phyloP scores from a whole-genome alignment of 805 yeast species.

The Yarrowia divulgata region DNA sequence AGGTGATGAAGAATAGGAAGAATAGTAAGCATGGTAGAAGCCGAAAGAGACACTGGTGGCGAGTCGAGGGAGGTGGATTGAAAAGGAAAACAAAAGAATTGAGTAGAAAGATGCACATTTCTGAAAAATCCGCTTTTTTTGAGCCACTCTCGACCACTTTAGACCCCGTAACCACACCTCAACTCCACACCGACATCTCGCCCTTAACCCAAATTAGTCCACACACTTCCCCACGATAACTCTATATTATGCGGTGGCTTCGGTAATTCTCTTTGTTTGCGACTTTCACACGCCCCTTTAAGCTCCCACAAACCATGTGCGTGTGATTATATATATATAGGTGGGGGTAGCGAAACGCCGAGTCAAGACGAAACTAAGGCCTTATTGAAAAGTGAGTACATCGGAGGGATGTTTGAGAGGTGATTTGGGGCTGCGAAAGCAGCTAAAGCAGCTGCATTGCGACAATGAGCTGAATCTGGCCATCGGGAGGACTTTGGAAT shows the following conservation, averaged over 20 bases:
- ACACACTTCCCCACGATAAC: constrained; percentile 38
- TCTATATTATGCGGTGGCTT: constrained; percentile 21
- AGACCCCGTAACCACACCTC: background rate
- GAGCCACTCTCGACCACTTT: background rate
- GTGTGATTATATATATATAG: constrained; percentile 34
- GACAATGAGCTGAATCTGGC: background rate
- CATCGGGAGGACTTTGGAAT: background rate
- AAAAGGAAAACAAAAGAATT: background rate
- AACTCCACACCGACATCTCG: constrained; percentile 23
- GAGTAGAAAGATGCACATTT: background rate
- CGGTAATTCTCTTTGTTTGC: constrained; percentile 36
- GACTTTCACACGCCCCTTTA: constrained; percentile 37
- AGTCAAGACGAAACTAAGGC: constrained; percentile 32
- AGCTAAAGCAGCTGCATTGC: background rate
- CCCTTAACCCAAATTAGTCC: constrained; percentile 30
- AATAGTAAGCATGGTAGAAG: background rate
- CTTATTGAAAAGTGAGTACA: constrained; percentile 19
- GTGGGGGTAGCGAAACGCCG: constrained; percentile 35
- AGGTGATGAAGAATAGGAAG: constrained; percentile 4
- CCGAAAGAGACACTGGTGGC: background rate
- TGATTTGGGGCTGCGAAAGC: background rate
- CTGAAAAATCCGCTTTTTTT: background rate
- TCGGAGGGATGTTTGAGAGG: background rate
- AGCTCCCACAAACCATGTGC: constrained; percentile 38
- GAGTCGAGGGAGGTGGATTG: too few species aligned